Evolutionary conservation across 2,329 filamentous ascomycete species (phyloP).

Genomic region (Cryphonectria radicalis): DNA sequence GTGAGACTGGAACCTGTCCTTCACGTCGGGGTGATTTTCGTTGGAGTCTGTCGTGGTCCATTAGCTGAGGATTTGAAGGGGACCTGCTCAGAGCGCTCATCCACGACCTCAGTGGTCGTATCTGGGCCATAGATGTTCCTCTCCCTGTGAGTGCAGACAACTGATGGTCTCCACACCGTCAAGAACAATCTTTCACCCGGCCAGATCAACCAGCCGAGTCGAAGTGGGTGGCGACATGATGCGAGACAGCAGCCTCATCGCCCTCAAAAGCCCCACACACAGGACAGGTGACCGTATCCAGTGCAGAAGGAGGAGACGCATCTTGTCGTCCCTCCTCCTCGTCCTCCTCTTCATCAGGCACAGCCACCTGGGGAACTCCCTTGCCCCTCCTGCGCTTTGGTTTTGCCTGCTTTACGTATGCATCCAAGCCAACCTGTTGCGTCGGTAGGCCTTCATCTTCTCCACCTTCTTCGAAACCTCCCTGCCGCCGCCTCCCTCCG

Average conservation of each 20-base stretch:
- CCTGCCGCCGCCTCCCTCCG: conserved; percentile 23
- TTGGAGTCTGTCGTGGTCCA: too few species aligned
- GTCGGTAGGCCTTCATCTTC: conserved; percentile 45
- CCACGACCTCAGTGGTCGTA: too few species aligned
- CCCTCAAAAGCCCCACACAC: conserved; percentile 70
- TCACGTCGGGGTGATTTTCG: too few species aligned
- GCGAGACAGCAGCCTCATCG: conserved; percentile 68
- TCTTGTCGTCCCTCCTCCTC: not conserved
- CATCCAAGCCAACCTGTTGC: conserved; percentile 53
- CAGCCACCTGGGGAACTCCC: conserved; percentile 29
- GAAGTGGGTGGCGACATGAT: conserved; percentile 68
- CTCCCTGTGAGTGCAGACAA: not conserved
- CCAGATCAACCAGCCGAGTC: conserved; percentile 33
- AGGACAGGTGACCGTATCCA: conserved; percentile 54
- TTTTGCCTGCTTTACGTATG: conserved; percentile 50
- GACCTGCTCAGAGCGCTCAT: too few species aligned
- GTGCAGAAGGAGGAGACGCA: conserved; percentile 10
- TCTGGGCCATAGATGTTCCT: not conserved
- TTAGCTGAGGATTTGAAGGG: too few species aligned
- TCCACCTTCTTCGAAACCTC: conserved; percentile 33
- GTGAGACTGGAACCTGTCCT: too few species aligned
- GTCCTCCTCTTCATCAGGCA: not conserved
- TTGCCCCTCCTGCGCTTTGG: conserved; percentile 34
- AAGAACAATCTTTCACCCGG: not conserved
- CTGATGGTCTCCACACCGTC: not conserved